These are phyloP conservation scores for Aureobasidium sp. DNA, from an alignment of 2,329 filamentous ascomycete genomes.

Conservation along the genomic window DNA sequence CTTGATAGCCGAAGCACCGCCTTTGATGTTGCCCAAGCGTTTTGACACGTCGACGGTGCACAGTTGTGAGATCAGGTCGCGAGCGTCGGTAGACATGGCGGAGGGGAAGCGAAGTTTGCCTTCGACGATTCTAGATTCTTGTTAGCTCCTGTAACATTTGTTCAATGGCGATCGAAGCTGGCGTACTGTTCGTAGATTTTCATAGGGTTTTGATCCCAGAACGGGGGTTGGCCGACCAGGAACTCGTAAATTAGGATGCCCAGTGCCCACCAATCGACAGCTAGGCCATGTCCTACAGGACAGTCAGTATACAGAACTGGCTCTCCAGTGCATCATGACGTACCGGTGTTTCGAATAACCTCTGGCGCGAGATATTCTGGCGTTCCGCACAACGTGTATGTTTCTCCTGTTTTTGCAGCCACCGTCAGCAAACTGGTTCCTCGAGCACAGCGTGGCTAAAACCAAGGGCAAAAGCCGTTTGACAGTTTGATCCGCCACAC, in stretches of 20 bases:
- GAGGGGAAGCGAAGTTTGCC: slow-evolving; percentile 67
- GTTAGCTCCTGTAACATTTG: not conserved
- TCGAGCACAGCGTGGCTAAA: not conserved
- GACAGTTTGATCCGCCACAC: not conserved
- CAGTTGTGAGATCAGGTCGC: slow-evolving; percentile 65
- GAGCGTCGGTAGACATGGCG: slow-evolving; percentile 57
- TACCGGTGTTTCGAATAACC: slow-evolving; percentile 73
- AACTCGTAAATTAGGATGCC: slow-evolving; percentile 81
- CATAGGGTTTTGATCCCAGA: slow-evolving; percentile 79
- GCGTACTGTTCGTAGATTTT: slow-evolving; percentile 67
- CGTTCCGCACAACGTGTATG: slow-evolving; percentile 75
- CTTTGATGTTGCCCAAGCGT: slow-evolving; percentile 68
- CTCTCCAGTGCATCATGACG: not conserved
- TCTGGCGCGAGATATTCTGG: slow-evolving; percentile 78
- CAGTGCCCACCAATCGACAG: slow-evolving; percentile 82
- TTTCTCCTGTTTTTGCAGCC: slow-evolving; percentile 45
- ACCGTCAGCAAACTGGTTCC: not conserved
- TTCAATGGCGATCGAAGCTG: not conserved
- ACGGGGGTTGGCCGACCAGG: slow-evolving; percentile 73
- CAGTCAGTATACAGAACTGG: not conserved
- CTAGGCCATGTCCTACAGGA: slow-evolving; percentile 48
- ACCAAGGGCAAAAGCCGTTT: not conserved
- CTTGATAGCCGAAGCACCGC: slow-evolving; percentile 64
- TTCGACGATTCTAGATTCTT: slow-evolving; percentile 57
- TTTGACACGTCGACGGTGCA: slow-evolving; percentile 73